phyloP scores from a whole-genome alignment of 495 filamentous ascomycete genomes.

The Talaromyces ruber region DNA sequence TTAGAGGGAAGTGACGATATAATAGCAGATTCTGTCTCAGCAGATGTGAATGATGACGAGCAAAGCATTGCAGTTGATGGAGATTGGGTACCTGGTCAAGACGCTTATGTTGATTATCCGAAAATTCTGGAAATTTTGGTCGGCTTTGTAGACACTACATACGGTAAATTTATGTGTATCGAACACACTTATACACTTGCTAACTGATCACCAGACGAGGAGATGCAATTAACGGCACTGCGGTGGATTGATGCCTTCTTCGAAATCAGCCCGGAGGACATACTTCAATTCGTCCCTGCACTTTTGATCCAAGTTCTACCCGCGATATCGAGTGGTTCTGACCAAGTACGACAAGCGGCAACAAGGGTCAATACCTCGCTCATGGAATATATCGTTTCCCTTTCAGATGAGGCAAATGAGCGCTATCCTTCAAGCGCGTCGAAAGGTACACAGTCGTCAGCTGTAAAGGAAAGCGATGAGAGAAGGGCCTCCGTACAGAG shows the following conservation, averaged over 20 bases:
- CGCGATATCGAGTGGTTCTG: constrained; percentile 85
- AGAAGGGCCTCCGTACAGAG: constrained; percentile 45
- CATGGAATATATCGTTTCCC: constrained; percentile 82
- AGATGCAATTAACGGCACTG: constrained; percentile 81
- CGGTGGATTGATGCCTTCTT: constrained; percentile 96
- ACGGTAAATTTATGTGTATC: constrained; percentile 43
- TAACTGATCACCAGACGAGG: constrained; percentile 52
- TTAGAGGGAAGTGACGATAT: constrained; percentile 35
- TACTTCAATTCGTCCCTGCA: constrained; percentile 88
- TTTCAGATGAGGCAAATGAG: constrained; percentile 66
- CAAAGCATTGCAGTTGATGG: constrained; percentile 62
- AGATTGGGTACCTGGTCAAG: constrained; percentile 95
- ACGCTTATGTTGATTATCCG: constrained; percentile 88
- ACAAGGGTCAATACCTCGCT: constrained; percentile 81
- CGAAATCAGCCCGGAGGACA: constrained; percentile 94
- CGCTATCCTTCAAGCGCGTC: constrained; percentile 22
- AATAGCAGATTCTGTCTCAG: constrained; percentile 52
- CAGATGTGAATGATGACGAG: constrained; percentile 48
- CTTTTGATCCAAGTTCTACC: constrained; percentile 88
- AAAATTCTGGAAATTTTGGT: constrained; percentile 90
- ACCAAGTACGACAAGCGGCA: constrained; percentile 81
- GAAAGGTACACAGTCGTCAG: constrained; percentile 26
- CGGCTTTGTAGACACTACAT: constrained; percentile 75
- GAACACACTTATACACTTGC: neutral
- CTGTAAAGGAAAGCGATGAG: constrained; percentile 36